Base-by-base conservation (phyloP, 2,329 filamentous ascomycete species). In the Paracoccidioides brasiliensis region DNA sequence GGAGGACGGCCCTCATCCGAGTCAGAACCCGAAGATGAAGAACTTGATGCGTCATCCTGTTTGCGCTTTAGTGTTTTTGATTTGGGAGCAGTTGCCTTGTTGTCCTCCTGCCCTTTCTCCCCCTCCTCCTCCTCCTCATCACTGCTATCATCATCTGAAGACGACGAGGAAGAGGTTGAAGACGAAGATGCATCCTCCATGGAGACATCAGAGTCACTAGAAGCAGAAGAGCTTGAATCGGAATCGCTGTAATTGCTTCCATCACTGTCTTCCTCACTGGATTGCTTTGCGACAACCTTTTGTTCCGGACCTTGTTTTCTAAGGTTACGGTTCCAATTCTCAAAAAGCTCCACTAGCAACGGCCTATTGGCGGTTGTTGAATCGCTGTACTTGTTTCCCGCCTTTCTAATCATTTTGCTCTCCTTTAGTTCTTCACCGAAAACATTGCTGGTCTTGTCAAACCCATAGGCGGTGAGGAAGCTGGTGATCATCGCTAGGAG, bases 401-500 rank as follows among this genome's bases (percentile, higher is more conserved):
- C 60, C 44, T 22, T 52, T 59, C n/a, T 64, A 52, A 49, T 70
- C 60, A 22, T 60, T 58, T 43, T 62, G 64, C 57, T 65, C 61
- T n/a, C 58, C 73, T 76, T 66, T 71, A 77, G 75, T 65, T 88
- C 82, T 66, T 83, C 80, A 62, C 76, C 74, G 64, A 89, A 84
- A 4, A 80, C 78, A 57, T 76, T 73, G 64, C 79, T 79, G 48
- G 85, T 80, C 57, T 76, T 75, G 50, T 76, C 69, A 63, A 87
- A 85, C n/a, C 81, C 79, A 67, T 85, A 78, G 48, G 84, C 78
- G 44, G 77, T 76, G 52, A 90, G 76, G 68, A 89, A 90, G 28
- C 72, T 70, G 59, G 81, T 81, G 63, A 90, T 78, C 14, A 88
- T 74, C 58, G 82, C 79, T 65, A 90, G 74, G 40, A 90, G 73